Evolutionary conservation across 1,139 yeast genomes (phyloP).

Genomic region (Geotrichum fermentans): DNA sequence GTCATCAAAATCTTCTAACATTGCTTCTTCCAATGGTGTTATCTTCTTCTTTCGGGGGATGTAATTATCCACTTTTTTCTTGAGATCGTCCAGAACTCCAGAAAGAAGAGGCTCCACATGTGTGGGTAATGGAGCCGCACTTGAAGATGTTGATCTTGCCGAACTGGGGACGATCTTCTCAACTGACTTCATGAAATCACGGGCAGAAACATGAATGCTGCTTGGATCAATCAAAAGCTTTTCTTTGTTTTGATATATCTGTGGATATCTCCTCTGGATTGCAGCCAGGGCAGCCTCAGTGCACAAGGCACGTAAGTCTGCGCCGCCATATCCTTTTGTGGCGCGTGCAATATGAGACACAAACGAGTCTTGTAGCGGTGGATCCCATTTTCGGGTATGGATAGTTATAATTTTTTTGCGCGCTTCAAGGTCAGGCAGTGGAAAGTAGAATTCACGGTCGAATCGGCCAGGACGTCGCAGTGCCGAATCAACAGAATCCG

Average conservation of each 20-base stretch:
- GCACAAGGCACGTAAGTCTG: conserved; percentile 88
- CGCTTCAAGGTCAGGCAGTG: conserved; percentile 79
- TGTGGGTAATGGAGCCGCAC: conserved; percentile 73
- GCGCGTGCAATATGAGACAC: conserved; percentile 64
- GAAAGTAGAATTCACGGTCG: conserved; percentile 94
- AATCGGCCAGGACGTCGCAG: conserved; percentile 95
- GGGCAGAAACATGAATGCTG: conserved; percentile 66
- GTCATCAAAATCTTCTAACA: conserved; percentile 55
- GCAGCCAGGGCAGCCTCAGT: conserved; percentile 93
- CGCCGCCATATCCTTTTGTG: conserved; percentile 98
- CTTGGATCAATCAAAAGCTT: conserved; percentile 71
- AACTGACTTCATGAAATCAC: conserved; percentile 81
- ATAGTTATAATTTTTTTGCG: conserved; percentile 73
- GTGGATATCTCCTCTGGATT: conserved; percentile 90
- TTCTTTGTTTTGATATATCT: conserved; percentile 72
- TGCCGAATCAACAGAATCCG: conserved; percentile 97
- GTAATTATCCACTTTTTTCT: conserved; percentile 49
- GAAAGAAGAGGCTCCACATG: conserved; percentile 60
- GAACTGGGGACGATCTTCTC: conserved; percentile 90
- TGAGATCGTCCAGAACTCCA: conserved; percentile 46
- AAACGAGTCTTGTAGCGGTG: conserved; percentile 57
- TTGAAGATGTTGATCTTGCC: conserved; percentile 70
- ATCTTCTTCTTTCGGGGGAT: conserved; percentile 60
- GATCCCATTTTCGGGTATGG: conserved; percentile 87
- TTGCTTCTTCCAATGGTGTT: conserved; percentile 65